These are phyloP conservation scores for Alternaria alternata DNA, from an alignment of 2,329 filamentous ascomycete species.

Conservation along the genomic window DNA sequence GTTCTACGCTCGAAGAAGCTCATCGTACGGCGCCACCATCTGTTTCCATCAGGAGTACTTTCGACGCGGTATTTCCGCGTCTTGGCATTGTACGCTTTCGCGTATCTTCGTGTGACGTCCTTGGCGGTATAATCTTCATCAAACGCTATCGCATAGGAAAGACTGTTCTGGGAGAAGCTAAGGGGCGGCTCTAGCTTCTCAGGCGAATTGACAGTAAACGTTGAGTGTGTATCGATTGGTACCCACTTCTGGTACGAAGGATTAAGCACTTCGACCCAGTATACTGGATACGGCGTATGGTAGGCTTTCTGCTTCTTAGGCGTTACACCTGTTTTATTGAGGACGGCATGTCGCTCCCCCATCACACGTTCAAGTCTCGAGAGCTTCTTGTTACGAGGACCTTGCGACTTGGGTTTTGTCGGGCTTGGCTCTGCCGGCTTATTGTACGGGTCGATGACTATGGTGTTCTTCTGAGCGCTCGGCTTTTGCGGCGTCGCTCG, in stretches of 20 bases:
- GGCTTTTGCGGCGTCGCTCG: slow-evolving; percentile 39
- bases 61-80: slow-evolving; percentile 85
- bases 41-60: slow-evolving; percentile 61
- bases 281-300: slow-evolving; percentile 82
- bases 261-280: slow-evolving; percentile 94
- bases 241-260: slow-evolving; percentile 90
- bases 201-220: slow-evolving; percentile 78
- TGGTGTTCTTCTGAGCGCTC: slow-evolving; percentile 28
- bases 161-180: slow-evolving; percentile 75
- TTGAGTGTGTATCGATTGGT: slow-evolving; percentile 84
- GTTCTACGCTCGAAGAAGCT: slow-evolving; percentile 52
- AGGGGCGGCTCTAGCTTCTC: slow-evolving; percentile 82
- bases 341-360: slow-evolving; percentile 37
- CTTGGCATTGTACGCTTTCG: slow-evolving; percentile 89
- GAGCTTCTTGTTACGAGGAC: slow-evolving; percentile 39
- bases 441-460: slow-evolving; percentile 46
- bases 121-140: slow-evolving; percentile 78
- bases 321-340: slow-evolving; percentile 38
- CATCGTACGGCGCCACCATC: slow-evolving; percentile 64
- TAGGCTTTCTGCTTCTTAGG: slow-evolving; percentile 59
- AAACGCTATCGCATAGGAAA: slow-evolving; percentile 87
- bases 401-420: slow-evolving; percentile 28
- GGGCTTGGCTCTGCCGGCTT: slow-evolving; percentile 24
- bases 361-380: slow-evolving; percentile 45
- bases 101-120: slow-evolving; percentile 89